Conservation (phyloP, 2,329 filamentous ascomycete genomes). For the Neospermospora avenae region DNA sequence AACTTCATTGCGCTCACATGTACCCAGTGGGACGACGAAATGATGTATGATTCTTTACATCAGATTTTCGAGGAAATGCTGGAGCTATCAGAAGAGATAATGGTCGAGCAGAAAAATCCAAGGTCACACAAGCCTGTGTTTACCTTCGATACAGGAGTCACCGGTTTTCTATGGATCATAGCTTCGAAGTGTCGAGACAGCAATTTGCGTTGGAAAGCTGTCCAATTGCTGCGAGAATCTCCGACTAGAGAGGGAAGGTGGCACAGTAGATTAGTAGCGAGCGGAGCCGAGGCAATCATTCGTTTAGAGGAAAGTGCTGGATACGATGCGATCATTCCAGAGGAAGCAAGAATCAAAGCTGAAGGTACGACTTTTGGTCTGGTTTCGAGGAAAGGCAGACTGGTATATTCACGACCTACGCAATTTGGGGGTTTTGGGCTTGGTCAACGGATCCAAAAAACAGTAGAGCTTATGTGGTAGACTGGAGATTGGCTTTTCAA, state of each 20-base stretch:
- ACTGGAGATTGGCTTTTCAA: background rate
- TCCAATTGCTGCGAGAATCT: background rate
- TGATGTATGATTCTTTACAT: conserved; percentile 5
- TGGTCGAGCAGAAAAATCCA: background rate
- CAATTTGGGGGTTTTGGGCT: background rate
- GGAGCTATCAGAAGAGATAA: background rate
- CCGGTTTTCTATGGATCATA: conserved; percentile 2
- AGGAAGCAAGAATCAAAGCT: conserved; percentile 2
- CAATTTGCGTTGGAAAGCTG: background rate
- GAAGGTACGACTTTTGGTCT: conserved; percentile 2
- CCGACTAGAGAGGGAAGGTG: conserved; percentile 12
- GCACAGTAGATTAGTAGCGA: conserved; percentile 7
- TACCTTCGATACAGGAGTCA: conserved; percentile 8
- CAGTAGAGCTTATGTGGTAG: background rate
- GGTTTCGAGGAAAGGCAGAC: background rate
- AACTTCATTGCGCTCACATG: conserved; percentile 1
- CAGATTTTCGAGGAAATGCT: background rate
- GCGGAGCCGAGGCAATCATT: background rate
- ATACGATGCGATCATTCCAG: background rate
- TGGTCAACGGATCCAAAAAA: background rate
- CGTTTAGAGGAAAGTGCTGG: conserved; percentile 2
- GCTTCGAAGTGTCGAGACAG: conserved; percentile 9
- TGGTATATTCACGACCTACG: conserved; percentile 1
- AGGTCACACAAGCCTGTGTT: background rate
- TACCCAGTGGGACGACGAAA: background rate